A percentile compares a stretch with the other conserved stretches of the same genome.
phyloP scores from a whole-genome alignment of 345 rosid species.

The Rhodamnia rubescens region DNA sequence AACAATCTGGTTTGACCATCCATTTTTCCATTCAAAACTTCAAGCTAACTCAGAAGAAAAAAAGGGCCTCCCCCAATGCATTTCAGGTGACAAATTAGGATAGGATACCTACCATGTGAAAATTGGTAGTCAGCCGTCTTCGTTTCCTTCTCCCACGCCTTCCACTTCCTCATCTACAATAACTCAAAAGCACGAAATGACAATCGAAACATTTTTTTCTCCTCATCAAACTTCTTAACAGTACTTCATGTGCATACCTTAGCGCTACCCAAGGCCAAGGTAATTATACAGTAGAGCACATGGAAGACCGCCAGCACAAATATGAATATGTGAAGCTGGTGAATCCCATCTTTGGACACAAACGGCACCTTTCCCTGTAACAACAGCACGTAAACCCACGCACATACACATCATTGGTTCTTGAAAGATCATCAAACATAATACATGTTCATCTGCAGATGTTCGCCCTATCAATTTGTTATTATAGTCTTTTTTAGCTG shows the following conservation, averaged over 20 bases:
- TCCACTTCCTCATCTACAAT: constrained; percentile 86
- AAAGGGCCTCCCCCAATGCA: background rate
- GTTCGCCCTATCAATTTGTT: background rate
- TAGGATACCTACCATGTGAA: constrained; percentile 41
- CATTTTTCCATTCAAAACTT: background rate
- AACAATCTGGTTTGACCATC: background rate
- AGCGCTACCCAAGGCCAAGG: background rate
- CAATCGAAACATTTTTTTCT: background rate
- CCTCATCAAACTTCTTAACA: background rate
- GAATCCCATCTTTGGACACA: background rate
- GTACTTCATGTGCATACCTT: background rate
- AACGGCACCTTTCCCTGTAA: background rate
- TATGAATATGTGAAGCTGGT: background rate
- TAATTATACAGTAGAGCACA: background rate
- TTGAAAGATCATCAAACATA: background rate
- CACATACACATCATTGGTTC: background rate
- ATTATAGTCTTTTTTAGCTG: background rate
- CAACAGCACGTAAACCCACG: background rate
- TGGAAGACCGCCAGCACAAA: background rate
- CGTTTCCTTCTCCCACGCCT: constrained; percentile 76
- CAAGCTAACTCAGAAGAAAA: background rate
- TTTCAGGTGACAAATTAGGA: background rate
- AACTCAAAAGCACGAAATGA: background rate
- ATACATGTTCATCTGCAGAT: background rate
- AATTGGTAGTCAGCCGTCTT: constrained; percentile 72